These are phyloP conservation scores for Atkinsonella hypoxylon DNA, from an alignment of 2,329 filamentous ascomycete species.

Conservation along the genomic window DNA sequence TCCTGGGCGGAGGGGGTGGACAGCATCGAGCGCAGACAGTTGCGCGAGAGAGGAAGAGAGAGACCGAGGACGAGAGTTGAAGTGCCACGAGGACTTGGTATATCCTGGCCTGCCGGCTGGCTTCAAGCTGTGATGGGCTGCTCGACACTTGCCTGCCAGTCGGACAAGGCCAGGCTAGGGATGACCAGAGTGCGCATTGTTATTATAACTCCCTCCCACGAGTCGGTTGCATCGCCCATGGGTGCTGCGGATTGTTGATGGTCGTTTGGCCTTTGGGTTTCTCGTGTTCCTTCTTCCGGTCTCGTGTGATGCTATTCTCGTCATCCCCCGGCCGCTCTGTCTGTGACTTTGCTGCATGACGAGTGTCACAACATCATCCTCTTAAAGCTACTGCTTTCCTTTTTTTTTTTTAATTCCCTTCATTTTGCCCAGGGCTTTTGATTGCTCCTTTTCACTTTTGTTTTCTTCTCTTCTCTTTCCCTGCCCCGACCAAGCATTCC, in stretches of 20 bases:
- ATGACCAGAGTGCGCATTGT: background rate
- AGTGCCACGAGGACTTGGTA: slow-evolving; percentile 1
- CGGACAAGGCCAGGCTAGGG: background rate
- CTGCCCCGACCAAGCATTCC: background rate
- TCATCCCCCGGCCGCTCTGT: background rate
- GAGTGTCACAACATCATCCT: background rate
- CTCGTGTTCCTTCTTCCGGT: background rate
- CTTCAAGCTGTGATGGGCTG: slow-evolving; percentile 2
- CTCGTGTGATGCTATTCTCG: background rate
- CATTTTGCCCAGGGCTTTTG: background rate
- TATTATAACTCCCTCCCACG: slow-evolving; percentile 2
- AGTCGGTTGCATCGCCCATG: background rate
- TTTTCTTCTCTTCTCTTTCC: background rate
- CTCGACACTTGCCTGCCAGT: slow-evolving; percentile 2
- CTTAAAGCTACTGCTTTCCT: background rate
- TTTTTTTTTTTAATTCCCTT: background rate
- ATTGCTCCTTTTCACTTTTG: background rate
- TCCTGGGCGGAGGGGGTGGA: background rate
- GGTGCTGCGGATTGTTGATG: background rate
- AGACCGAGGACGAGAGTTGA: background rate
- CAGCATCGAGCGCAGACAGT: background rate
- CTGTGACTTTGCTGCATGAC: background rate
- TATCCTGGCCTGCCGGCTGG: slow-evolving; percentile 1
- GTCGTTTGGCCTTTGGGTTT: background rate
- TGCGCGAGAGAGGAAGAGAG: background rate